Conservation (phyloP, 2,329 filamentous ascomycete species). For the Cladophialophora immunda region DNA sequence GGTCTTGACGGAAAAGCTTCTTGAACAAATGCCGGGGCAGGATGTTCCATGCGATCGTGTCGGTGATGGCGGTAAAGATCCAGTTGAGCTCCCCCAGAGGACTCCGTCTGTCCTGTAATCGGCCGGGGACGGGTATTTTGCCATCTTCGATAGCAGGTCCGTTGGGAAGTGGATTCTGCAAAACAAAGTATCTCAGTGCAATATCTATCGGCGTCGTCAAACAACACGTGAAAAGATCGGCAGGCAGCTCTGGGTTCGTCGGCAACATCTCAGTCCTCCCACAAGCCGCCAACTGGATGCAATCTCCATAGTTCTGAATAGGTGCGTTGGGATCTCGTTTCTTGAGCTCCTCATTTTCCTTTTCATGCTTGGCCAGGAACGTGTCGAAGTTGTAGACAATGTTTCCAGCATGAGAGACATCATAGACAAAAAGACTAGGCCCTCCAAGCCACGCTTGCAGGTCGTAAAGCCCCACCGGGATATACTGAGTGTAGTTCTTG, state of each 20-base stretch:
- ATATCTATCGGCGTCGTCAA: conserved; percentile 97
- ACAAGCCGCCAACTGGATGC: conserved; percentile 93
- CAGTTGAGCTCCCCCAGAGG: conserved; percentile 96
- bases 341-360: conserved; percentile 80
- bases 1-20: conserved; percentile 94
- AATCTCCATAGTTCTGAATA: conserved; percentile 75
- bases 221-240: conserved; percentile 95
- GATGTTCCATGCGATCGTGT: conserved; percentile 98
- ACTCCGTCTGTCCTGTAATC: conserved; percentile 89
- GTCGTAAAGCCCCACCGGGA: conserved; percentile 94
- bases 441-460: conserved; percentile 95
- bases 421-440: conserved; percentile 95
- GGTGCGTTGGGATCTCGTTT: conserved; percentile 76
- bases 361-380: conserved; percentile 93
- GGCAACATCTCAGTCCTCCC: conserved; percentile 89
- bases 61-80: conserved; percentile 99
- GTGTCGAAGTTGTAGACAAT: conserved; percentile 95
- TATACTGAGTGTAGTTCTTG: conserved; percentile 98
- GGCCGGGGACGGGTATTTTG: conserved; percentile 81
- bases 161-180: conserved; percentile 81
- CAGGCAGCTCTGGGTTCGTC: conserved; percentile 90
- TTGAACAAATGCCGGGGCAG: conserved; percentile 90
- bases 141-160: conserved; percentile 81
- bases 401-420: conserved; percentile 95
- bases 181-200: conserved; percentile 92